A percentile compares a stretch with the other conserved stretches of the same genome.
These are phyloP conservation scores for Omphalotus guepiniiformis DNA, from an alignment of 768 basidiomycete species.

Conservation along the genomic window DNA sequence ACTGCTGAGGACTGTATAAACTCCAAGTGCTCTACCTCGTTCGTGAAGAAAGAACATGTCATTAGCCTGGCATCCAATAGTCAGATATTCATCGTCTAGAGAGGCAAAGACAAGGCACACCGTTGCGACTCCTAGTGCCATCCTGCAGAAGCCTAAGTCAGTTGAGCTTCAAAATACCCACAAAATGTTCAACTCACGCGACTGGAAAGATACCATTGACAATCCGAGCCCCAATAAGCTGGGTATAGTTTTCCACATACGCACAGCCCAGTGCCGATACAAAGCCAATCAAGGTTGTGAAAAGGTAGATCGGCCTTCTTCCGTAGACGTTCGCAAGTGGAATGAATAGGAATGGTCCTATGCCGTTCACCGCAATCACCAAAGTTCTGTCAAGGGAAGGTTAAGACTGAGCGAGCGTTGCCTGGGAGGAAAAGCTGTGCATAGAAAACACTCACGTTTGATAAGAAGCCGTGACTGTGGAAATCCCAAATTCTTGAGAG, in stretches of 20 bases:
- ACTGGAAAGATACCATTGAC: neutral
- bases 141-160: neutral
- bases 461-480: constrained; percentile 34
- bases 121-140: neutral
- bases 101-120: neutral
- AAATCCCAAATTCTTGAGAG: constrained; percentile 31
- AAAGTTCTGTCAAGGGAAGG: no score
- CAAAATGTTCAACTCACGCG: neutral
- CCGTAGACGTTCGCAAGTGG: constrained; percentile 19
- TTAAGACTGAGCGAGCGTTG: no score
- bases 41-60: neutral
- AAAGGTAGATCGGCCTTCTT: constrained; percentile 16
- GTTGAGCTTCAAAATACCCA: neutral
- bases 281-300: constrained; percentile 14
- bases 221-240: constrained; percentile 15
- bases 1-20: neutral
- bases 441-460: constrained; percentile 20
- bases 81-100: neutral
- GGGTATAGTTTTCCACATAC: constrained; percentile 11
- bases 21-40: neutral
- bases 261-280: constrained; percentile 15
- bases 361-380: constrained; percentile 13
- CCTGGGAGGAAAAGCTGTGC: neutral
- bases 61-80: neutral
- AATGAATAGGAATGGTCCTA: constrained; percentile 18